phyloP scores from a whole-genome alignment of 2,329 filamentous ascomycete genomes.

The Elsinoe fawcettii region DNA sequence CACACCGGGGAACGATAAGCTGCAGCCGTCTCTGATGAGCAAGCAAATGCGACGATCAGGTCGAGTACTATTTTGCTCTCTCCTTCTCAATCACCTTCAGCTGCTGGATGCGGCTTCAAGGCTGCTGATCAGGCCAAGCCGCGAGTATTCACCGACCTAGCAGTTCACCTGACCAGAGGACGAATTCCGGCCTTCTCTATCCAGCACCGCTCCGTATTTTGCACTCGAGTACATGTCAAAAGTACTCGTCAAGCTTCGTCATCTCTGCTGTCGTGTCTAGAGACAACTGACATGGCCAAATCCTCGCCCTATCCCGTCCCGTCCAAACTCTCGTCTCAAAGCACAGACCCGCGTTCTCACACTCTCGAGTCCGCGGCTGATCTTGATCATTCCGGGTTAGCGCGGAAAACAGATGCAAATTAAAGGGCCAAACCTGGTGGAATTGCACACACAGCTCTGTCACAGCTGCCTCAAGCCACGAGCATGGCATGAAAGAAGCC shows the following conservation, averaged over 20 bases:
- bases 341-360: conserved; percentile 2
- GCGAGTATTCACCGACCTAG: neutral
- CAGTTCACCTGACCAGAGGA: neutral
- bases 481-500: neutral
- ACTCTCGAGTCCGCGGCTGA: neutral
- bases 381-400: neutral
- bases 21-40: neutral
- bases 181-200: neutral
- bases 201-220: conserved; percentile 1
- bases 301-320: neutral
- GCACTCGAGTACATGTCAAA: neutral
- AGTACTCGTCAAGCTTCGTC: neutral
- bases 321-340: conserved; percentile 4
- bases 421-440: conserved; percentile 11
- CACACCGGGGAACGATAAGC: neutral
- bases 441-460: neutral
- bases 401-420: conserved; percentile 3
- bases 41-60: conserved; percentile 5
- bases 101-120: neutral
- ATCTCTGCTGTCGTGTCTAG: neutral
- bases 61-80: neutral
- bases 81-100: neutral
- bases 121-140: conserved; percentile 6
- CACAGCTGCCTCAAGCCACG: neutral
- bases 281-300: neutral